Base-by-base conservation (phyloP, 2,329 filamentous ascomycete species). In the Drechslerella coelobrocha region DNA sequence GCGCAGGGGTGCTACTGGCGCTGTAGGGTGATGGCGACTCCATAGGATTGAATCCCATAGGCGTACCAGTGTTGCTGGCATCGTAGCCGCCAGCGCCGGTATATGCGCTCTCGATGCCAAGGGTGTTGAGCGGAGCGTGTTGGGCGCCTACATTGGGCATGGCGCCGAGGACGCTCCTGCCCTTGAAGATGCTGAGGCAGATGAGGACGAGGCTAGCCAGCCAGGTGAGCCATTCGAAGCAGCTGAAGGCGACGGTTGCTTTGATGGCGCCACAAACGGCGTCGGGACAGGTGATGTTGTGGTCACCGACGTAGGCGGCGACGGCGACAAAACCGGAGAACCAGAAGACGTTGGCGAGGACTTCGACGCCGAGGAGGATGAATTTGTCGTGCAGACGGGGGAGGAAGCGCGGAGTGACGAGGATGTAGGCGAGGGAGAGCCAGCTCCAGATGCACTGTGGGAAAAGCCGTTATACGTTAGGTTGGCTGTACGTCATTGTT, bases 201-300 rank as follows among this genome's bases (percentile, higher is more conserved):
- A 68, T 56, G 50, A 68, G 55, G 24, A 68, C 56, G 9, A 68
- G 43, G 9, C 48, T 55, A 7, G 63, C 63, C 12, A 68, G 50
- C 63, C 63, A 68, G 39, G 63, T 39, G 23, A 68, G 55, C 63
- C 63, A 68, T 68, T 68, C 63, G 55, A 68, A 68, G 56, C 63
- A 68, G 29, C 55, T 43, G 31, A 68, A 68, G 23, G 48, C 63
- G 26, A 68, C 61, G 19, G 63, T 56, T 3, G 63, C 63, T 43
- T 68, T 68, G 17, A 68, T 68, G 24, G 63, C 50, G 12, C 63
- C 63, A 51, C 63, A 68, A 51, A 68, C 63, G 41, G 63, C 24
- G 51, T 68, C 63, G 9, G 63, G 63, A 43, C 63, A 68, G 6
- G 50, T 45, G 21, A 68, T 68, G 50, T 39, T 51, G 43, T 68